These are phyloP conservation scores for Malus domestica DNA, from an alignment of 306 rosid genomes.

Conservation along the genomic window ASM211411v1 NC_041803.1:11339001-11339500, in stretches of 20 bases:
- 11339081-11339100: constrained; percentile 44
- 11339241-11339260: not conserved
- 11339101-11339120: constrained; percentile 31
- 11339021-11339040: constrained; percentile 68
- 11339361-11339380: not conserved
- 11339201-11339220: not conserved
- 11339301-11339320: not conserved
- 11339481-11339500: no score
- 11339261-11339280: not conserved
- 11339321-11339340: not conserved
- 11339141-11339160: constrained; percentile 43
- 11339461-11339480: no score
- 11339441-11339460: not conserved
- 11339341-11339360: not conserved
- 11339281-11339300: not conserved
- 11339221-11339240: not conserved
- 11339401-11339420: constrained; percentile 11
- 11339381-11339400: not conserved
- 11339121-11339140: constrained; percentile 34
- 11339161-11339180: constrained; percentile 23
- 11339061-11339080: constrained; percentile 70
- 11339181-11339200: not conserved
- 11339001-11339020: constrained; percentile 68
- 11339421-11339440: no score
- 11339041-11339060: constrained; percentile 69